Base-by-base conservation (phyloP, 1,284 basidiomycete species). In the Agaricales sp. region DNA sequence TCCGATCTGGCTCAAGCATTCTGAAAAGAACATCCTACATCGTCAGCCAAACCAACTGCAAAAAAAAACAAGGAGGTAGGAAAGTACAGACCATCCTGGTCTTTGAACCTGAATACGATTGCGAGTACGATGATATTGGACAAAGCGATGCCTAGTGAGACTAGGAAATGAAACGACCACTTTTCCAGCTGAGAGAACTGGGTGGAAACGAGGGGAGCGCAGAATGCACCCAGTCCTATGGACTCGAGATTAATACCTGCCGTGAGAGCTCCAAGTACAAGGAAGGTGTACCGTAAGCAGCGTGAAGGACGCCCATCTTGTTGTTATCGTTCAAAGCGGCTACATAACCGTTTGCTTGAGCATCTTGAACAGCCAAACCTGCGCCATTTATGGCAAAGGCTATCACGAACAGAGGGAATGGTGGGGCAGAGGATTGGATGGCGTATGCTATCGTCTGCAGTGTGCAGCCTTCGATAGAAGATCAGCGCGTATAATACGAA, bases 91-190 rank as follows among this genome's bases (percentile, higher is more conserved):
- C 30, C 30, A n/a, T 35, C 30, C 30, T 35, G 30, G 30, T n/a
- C n/a, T n/a, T 35, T 35, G 30, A 35, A 35, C 30, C n/a, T 35
- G 30, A 35, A 35, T 8, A 35, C 30, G 30, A 35, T 8, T n/a
- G 30, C n/a, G n/a, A 11, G 58, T 4, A 61, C 16, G 1, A 59
- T 46, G 3, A 61, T 53, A 45, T 69, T 73, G 21, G 59, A 26
- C 2, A 67, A 30, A 0, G 70, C 67, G 4, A 77, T 56, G 0
- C 60, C 70, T 1, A 75, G 59, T 0, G 72, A 73, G 16, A 67
- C 66, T 13, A 74, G 55, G 56, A 69, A 78, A 57, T 75, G 76
- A 54, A 74, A 74, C n/a, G 77, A 80, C 67, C 74, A 74, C 43
- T 56, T 60, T 1, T 51, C 54, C 26, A 66, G 55, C 45, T 66